phyloP scores from a whole-genome alignment of 1,284 basidiomycete genomes.

The Amylostereum chailletii region DNA sequence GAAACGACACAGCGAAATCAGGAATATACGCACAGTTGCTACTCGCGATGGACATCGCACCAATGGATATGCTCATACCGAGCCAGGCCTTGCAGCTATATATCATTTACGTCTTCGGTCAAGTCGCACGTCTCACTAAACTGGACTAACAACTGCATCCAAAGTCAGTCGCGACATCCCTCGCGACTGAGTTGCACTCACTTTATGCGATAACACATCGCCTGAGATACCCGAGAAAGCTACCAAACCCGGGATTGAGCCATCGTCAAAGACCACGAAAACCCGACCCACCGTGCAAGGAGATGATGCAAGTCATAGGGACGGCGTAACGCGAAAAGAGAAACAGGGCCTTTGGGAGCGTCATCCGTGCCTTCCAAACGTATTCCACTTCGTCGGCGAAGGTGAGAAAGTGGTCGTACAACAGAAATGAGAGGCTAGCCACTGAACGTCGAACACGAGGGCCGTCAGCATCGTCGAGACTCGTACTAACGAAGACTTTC shows the following conservation, averaged over 20 bases:
- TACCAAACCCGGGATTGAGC: too few relatives aligned
- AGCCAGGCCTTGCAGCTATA: constrained; percentile 29
- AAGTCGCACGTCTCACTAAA: too few relatives aligned
- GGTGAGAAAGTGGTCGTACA: constrained; percentile 41
- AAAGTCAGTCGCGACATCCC: too few relatives aligned
- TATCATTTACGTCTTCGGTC: background rate
- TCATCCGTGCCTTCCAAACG: constrained; percentile 34
- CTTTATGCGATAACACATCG: background rate
- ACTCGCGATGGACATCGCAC: constrained; percentile 26
- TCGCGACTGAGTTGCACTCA: background rate
- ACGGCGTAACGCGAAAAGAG: constrained; percentile 39
- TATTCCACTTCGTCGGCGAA: constrained; percentile 35
- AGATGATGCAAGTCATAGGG: constrained; percentile 27
- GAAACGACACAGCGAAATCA: background rate
- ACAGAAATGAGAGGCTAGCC: constrained; percentile 23
- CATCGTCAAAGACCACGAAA: too few relatives aligned
- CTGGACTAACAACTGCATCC: too few relatives aligned
- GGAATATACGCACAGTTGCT: constrained; percentile 27
- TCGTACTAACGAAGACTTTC: too few relatives aligned
- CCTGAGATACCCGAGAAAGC: background rate
- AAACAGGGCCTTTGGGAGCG: constrained; percentile 34
- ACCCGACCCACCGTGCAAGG: constrained; percentile 24
- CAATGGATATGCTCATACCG: constrained; percentile 20
- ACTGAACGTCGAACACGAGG: constrained; percentile 10
- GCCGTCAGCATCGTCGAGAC: too few relatives aligned